Evolutionary conservation across 495 filamentous ascomycete genomes (phyloP).

Genomic region (Daldinia loculata): DNA sequence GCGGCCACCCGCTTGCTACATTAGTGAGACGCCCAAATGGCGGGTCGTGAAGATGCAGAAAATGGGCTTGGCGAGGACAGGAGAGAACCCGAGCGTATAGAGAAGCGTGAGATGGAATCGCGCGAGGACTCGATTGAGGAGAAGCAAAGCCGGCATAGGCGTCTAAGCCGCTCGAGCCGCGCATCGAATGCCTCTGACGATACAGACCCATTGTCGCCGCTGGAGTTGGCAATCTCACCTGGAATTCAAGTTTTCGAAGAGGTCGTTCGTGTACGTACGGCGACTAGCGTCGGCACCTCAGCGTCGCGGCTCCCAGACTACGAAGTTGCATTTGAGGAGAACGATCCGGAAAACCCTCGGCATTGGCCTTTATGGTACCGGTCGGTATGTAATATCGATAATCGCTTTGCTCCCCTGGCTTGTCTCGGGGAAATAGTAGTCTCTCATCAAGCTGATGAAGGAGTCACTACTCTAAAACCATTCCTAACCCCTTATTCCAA

Average conservation of each 20-base stretch:
- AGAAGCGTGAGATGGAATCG: constrained; percentile 7
- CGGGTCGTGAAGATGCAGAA: neutral
- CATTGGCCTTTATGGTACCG: constrained; percentile 80
- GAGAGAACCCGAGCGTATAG: constrained; percentile 5
- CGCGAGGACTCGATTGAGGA: constrained; percentile 28
- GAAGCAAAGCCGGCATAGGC: constrained; percentile 25
- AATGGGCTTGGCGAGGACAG: constrained; percentile 19
- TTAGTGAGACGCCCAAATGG: constrained; percentile 6
- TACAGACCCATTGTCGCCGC: constrained; percentile 48
- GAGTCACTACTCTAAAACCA: too few relatives aligned
- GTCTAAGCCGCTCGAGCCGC: constrained; percentile 39
- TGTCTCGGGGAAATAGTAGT: too few relatives aligned
- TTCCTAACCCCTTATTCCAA: neutral
- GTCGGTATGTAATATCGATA: constrained; percentile 26
- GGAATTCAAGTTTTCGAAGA: constrained; percentile 39
- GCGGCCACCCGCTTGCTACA: neutral
- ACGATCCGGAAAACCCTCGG: constrained; percentile 72
- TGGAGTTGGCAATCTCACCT: constrained; percentile 50
- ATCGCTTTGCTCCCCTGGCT: neutral
- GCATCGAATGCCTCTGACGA: constrained; percentile 38
- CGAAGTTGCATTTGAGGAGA: constrained; percentile 76
- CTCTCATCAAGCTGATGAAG: too few relatives aligned
- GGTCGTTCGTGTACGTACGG: constrained; percentile 45
- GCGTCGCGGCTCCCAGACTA: constrained; percentile 70
- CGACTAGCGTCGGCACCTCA: constrained; percentile 65